phyloP scores from a whole-genome alignment of 805 yeast species.

The Candida boleticola region DNA sequence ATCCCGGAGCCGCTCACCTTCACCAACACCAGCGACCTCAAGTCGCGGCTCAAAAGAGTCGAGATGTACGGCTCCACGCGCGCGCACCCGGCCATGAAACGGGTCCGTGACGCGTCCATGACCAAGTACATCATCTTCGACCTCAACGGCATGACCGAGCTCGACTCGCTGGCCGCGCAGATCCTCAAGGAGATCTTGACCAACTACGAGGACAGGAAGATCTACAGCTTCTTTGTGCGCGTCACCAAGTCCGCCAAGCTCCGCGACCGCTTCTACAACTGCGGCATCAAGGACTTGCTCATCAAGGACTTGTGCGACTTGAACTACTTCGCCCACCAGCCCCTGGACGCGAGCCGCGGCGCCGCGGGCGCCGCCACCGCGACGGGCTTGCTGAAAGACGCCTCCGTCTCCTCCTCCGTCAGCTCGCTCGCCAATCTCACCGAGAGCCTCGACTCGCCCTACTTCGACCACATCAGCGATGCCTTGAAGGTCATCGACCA shows the following conservation, averaged over 20 bases:
- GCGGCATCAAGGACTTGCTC: slow-evolving; percentile 30
- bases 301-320: slow-evolving; percentile 22
- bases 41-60: slow-evolving; percentile 36
- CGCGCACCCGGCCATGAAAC: slow-evolving; percentile 42
- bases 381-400: slow-evolving; percentile 1
- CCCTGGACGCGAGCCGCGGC: neutral
- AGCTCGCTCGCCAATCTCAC: slow-evolving; percentile 15
- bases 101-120: slow-evolving; percentile 35
- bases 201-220: slow-evolving; percentile 28
- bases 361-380: neutral
- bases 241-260: slow-evolving; percentile 25
- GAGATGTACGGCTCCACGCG: slow-evolving; percentile 43
- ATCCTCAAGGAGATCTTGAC: slow-evolving; percentile 28
- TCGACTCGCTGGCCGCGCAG: slow-evolving; percentile 44
- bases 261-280: slow-evolving; percentile 24
- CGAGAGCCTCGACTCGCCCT: slow-evolving; percentile 28
- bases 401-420: neutral
- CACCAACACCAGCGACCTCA: slow-evolving; percentile 39
- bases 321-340: slow-evolving; percentile 21
- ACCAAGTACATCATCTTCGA: slow-evolving; percentile 42
- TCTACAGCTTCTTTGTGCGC: slow-evolving; percentile 34
- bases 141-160: slow-evolving; percentile 39
- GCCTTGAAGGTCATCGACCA: slow-evolving; percentile 38
- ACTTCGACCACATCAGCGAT: slow-evolving; percentile 36
- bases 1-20: slow-evolving; percentile 46